Evolutionary conservation across 768 basidiomycete species (phyloP), one percentile per base, ranked within the genome.

Genomic region (Auricularia sp.): DNA sequence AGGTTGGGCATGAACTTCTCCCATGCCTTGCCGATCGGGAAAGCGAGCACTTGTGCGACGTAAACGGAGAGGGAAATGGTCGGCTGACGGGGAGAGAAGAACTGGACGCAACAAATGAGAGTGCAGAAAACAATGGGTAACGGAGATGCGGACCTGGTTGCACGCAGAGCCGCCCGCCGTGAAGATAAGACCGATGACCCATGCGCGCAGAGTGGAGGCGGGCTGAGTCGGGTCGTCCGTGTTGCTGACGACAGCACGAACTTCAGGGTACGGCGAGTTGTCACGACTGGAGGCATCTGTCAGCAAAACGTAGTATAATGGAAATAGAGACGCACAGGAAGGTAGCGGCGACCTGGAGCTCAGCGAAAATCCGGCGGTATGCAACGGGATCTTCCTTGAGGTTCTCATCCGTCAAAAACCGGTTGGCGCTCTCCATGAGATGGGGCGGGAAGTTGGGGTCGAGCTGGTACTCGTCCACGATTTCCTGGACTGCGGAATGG

Each of bases 211-310:
- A 11, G 78, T 78, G 36, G 64, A 69, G 10, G 69, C 68, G 34
- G 76, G 75, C 16, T 92, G 89, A 6, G 77, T 74, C 44, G 83
- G 82, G 72, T 89, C 87, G 69, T 90, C 88, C 2, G 84, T 85
- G 70, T 86, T 87, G 62, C 85, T 81, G 29, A 87, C 87, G 58
- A 84, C 83, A 54, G 86, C 84, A 36, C 85, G 81, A 34, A 87
- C 87, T 69, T 88, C 87, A n/a, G 85, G 83, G 70, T 88, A 88
- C 3, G 87, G 85, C 1, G 85, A 87, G 70, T 87, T 86, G 67
- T 87, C 83, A 59, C 23, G 29, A 14, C 23, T 59, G 56, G 23
- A 29, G 29, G 18, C 4, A 14, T 8, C 8, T 35, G 6, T 29
- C 6, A 16, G 47, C 7, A 10, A 21, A 51, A 10, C 16, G 47